Conservation (phyloP, 306 rosid species). For the Trichosanthes cucumerina region DNA sequence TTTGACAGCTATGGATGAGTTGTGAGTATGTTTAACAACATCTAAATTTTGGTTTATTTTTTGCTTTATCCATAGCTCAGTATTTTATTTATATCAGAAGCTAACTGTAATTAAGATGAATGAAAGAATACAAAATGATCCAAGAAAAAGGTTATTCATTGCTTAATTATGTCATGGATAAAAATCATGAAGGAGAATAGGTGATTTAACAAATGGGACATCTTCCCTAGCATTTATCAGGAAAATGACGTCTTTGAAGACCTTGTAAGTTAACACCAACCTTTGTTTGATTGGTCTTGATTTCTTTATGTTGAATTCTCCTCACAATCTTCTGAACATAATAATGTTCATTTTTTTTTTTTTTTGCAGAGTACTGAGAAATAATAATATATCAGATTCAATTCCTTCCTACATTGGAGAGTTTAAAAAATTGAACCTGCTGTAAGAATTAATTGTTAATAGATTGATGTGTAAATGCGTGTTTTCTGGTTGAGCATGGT, state of each 20-base stretch:
- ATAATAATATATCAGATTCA: slow-evolving; percentile 49
- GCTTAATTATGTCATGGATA: slow-evolving; percentile 8
- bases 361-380: slow-evolving; percentile 53
- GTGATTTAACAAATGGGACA: slow-evolving; percentile 48
- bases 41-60: not conserved
- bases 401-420: slow-evolving; percentile 55
- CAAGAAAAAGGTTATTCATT: not conserved
- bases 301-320: not conserved
- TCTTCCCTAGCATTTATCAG: slow-evolving; percentile 49
- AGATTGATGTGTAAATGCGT: not conserved
- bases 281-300: slow-evolving; percentile 8
- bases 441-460: slow-evolving; percentile 33
- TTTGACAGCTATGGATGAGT: slow-evolving; percentile 45
- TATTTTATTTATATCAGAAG: not conserved
- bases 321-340: not conserved
- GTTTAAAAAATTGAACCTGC: slow-evolving; percentile 21
- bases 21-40: slow-evolving; percentile 36
- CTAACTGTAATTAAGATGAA: not conserved
- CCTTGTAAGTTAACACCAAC: slow-evolving; percentile 31
- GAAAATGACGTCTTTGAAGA: slow-evolving; percentile 48
- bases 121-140: not conserved
- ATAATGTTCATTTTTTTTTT: slow-evolving; percentile 11
- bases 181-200: slow-evolving; percentile 35
- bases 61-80: slow-evolving; percentile 11
- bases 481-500: not conserved